Percentiles rank a stretch among this genome's conserved stretches.
phyloP scores from a whole-genome alignment of 2,329 filamentous ascomycete species.

The Scopulariopsis brevicaulis region DNA sequence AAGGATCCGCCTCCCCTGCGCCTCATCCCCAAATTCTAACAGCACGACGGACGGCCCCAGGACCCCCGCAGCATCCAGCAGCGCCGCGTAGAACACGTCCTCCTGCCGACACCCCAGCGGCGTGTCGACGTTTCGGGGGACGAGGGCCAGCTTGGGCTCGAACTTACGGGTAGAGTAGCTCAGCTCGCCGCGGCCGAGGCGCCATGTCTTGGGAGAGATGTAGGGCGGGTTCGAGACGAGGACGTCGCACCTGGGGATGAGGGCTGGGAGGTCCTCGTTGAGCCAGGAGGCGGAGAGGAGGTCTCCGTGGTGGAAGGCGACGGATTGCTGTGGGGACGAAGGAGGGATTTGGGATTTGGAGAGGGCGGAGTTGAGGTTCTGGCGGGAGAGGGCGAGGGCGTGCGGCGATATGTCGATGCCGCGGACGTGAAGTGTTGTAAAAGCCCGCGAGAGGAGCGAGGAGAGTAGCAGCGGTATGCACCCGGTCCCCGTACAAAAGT shows the following conservation, averaged over 20 bases:
- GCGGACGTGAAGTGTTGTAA: constrained; percentile 34
- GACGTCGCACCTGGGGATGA: constrained; percentile 38
- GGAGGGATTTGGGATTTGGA: constrained; percentile 12
- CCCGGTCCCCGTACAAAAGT: constrained; percentile 84
- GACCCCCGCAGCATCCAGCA: constrained; percentile 42
- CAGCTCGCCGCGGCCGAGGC: constrained; percentile 23
- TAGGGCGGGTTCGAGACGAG: constrained; percentile 89
- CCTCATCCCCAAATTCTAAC: constrained; percentile 61
- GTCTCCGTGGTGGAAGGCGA: constrained; percentile 36
- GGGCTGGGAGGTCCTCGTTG: constrained; percentile 8
- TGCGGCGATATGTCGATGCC: constrained; percentile 63
- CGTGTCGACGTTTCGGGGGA: constrained; percentile 29
- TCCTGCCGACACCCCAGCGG: constrained; percentile 22
- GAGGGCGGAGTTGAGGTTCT: constrained; percentile 50
- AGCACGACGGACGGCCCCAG: constrained; percentile 44
- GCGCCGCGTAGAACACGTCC: constrained; percentile 55
- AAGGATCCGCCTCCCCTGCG: constrained; percentile 56
- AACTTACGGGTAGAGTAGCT: constrained; percentile 70
- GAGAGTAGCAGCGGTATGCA: constrained; percentile 77
- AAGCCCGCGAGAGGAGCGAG: constrained; percentile 37
- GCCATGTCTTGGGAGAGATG: constrained; percentile 48
- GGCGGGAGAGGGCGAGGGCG: constrained; percentile 53
- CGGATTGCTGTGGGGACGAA: constrained; percentile 10
- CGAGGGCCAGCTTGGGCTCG: constrained; percentile 72
- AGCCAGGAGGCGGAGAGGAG: constrained; percentile 33